Base-by-base conservation (phyloP, 78 protist genomes). In the Chrysochromulina parva region DNA sequence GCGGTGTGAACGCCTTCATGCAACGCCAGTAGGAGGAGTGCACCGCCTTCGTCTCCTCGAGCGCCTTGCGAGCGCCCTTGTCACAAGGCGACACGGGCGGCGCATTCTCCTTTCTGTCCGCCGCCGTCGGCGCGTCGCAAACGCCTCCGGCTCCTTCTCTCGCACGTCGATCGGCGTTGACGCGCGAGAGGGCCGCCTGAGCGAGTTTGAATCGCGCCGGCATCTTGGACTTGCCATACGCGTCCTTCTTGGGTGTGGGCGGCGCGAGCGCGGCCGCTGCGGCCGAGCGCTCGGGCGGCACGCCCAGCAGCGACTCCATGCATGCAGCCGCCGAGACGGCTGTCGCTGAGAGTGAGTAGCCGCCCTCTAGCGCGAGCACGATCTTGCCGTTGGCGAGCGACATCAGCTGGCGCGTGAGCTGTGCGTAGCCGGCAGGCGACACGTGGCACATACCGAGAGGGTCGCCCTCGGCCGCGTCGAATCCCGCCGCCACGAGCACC, bases 401-500 rank as follows among this genome's bases (percentile, higher is more conserved):
- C 57, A 1, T 9, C n/a, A 94, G 65, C 67, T 3, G 24, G 24
- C 52, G 20, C 19, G 94, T 88, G 54, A 94, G 59, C 52, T 17
- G 52, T 13, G 50, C 65, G 62, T 58, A 58, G 26, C 94, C 73
- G 17, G 11, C 24, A 9, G 95, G 94, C 22, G 96, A 55, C 50
- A 94, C 94, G 50, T 88, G 54, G 91, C 60, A 66, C 14, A 73
- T 50, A 2, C 95, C 96, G 28, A 93, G 88, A 16, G 89, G 92
- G 84, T 94, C 95, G 3, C 94, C 96, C 26, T 85, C 88, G 1
- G 91, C 96, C 3, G 95, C 95, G 74, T 95, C 96, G 53, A 88
- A 95, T 13, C 96, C 96, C 1, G 95, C 94, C 9, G 94, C 66
- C 47, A 95, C 84, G 38, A 95, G 6, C 22, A 95, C 92, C 14